Evolutionary conservation across 1,284 basidiomycete species (phyloP).

Genomic region (Neotropicomus parvogracilis): DNA sequence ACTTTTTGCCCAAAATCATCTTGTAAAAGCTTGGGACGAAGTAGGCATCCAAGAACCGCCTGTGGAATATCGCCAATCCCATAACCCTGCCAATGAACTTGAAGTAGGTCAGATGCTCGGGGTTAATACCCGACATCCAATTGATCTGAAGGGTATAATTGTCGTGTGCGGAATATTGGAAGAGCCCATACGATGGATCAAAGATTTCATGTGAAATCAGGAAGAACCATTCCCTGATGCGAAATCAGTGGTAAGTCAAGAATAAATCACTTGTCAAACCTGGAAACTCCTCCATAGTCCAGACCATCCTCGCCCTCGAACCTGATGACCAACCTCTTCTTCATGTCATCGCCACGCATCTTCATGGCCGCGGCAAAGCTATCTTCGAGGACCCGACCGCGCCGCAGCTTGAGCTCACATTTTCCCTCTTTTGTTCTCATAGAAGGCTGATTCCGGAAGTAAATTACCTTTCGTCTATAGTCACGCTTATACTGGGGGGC

Average conservation of each 20-base stretch:
- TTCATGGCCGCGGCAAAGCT: conserved; percentile 96
- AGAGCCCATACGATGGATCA: conserved; percentile 98
- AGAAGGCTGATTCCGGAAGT: conserved; percentile 97
- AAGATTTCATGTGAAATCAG: conserved; percentile 97
- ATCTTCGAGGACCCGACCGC: conserved; percentile 94
- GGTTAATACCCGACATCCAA: conserved; percentile 96
- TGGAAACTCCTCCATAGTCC: conserved; percentile 96
- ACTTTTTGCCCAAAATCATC: conserved; percentile 92
- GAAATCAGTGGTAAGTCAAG: conserved; percentile 1
- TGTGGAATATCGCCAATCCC: conserved; percentile 96
- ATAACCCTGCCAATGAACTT: conserved; percentile 96
- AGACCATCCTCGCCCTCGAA: conserved; percentile 98
- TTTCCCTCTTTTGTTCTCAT: conserved; percentile 88
- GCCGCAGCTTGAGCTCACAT: conserved; percentile 93
- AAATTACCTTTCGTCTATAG: conserved; percentile 97
- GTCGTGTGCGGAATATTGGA: conserved; percentile 99
- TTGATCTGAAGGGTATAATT: conserved; percentile 99
- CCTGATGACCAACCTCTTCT: conserved; percentile 97
- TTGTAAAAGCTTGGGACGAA: conserved; percentile 99
- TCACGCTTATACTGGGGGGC: conserved; percentile 99
- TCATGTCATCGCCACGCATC: conserved; percentile 89
- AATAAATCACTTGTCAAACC: conserved; percentile 45
- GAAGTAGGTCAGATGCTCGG: conserved; percentile 99
- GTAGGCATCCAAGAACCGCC: conserved; percentile 97
- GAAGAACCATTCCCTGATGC: conserved; percentile 96